These are phyloP conservation scores for Aspergillus hortae DNA, from an alignment of 2,329 filamentous ascomycete genomes.

Conservation along the genomic window DNA sequence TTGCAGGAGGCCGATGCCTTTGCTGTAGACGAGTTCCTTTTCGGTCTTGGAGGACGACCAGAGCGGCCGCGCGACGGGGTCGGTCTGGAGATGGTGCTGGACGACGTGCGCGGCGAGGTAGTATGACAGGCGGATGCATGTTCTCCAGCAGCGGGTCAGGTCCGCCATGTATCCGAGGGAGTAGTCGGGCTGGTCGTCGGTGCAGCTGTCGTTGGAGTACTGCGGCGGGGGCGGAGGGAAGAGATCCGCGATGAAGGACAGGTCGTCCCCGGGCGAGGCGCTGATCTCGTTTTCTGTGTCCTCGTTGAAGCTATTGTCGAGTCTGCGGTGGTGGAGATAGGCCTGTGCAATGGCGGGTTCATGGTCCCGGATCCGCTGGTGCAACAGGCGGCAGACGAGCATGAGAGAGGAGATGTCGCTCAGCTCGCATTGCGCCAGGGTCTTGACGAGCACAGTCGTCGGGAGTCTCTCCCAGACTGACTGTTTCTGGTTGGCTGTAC, in stretches of 20 bases:
- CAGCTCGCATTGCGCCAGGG: conserved; percentile 18
- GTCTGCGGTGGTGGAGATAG: conserved; percentile 18
- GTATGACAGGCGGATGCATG: conserved; percentile 24
- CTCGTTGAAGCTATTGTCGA: background rate
- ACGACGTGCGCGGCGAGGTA: conserved; percentile 22
- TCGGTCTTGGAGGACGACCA: conserved; percentile 24
- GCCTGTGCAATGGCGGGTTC: conserved; percentile 20
- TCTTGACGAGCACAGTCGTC: conserved; percentile 13
- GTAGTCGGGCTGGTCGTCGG: conserved; percentile 21
- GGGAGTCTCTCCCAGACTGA: conserved; percentile 21
- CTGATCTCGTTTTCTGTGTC: background rate
- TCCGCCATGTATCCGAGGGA: conserved; percentile 24
- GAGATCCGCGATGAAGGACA: conserved; percentile 23
- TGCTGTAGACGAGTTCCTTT: conserved; percentile 23
- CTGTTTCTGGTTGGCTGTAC: conserved; percentile 3
- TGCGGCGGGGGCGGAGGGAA: conserved; percentile 26
- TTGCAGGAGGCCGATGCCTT: conserved; percentile 19
- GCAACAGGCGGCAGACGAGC: conserved; percentile 19
- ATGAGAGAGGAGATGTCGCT: conserved; percentile 18
- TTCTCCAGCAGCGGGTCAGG: conserved; percentile 22
- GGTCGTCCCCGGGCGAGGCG: conserved; percentile 20
- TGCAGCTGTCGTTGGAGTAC: conserved; percentile 13
- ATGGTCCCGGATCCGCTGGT: conserved; percentile 14
- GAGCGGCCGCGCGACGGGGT: conserved; percentile 12
- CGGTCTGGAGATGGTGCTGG: conserved; percentile 20